Base-by-base conservation (phyloP, 169 alveolate species). In the Ichthyophthirius multifiliis region DNA sequence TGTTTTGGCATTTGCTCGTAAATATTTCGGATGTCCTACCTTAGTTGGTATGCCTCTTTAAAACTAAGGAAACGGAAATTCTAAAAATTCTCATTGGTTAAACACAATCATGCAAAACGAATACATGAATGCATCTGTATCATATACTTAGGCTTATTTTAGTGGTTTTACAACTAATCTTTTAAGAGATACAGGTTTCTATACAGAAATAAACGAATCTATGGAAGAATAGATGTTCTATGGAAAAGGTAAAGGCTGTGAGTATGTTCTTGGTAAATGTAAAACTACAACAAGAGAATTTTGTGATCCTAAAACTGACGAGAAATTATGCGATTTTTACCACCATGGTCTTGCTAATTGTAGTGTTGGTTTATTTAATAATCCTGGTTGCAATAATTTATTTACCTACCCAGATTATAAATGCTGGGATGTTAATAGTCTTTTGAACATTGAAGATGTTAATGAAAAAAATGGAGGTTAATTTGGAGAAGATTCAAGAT, bases 81-180 rank as follows among this genome's bases (percentile, higher is more conserved):
- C 88, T 41, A 90, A 86, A 7, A 88, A 86, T 13, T 74, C 89
- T 13, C 91, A 89, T 74, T 85, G 89, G 85, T 89, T 83, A 74
- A 82, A 74, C 71, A 27, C 85, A 27, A 34, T 75, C 16, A 32
- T 89, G 37, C 62, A 74, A 31, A 82, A 85, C 12, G 94, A 89
- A 73, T 78, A 74, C 44, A 89, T 89, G 94, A 84, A 76, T 18
- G 89, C 82, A 12, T 20, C 75, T 20, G 78, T 32, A 27, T 55
- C 71, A 13, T 16, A 15, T n/a, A 55, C 71, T 55, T 18, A 55
- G 31, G 71, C 32, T 27, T 55, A 1, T 39, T 55, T 4, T 27
- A 55, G 71, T 5, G 31, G 31, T 10, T 55, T 55, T 39, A 55
- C 71, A 12, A 55, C 71, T 27, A 27, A 34, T 2, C 31, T 55